Evolutionary conservation across 169 alveolate genomes (phyloP), one percentile per base, ranked within the genome.

Genomic region (Babesia sp.): DNA sequence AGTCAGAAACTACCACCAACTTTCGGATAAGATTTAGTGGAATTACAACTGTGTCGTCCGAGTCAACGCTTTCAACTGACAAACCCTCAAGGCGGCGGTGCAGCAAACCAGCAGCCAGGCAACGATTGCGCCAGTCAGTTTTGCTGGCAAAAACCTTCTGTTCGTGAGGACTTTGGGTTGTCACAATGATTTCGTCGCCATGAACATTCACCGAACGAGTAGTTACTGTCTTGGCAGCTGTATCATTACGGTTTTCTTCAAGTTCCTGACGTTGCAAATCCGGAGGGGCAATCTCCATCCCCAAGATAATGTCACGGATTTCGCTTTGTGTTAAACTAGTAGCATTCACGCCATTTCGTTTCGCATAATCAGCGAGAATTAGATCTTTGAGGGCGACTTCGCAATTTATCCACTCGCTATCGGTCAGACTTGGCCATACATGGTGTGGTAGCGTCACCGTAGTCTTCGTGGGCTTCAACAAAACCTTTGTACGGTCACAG

Each of bases 261-360:
- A 95, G 96, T 87, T 97, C 96, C 90, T 93, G 98, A 60, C 96
- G 84, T 86, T 95, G 97, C 45, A 97, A 69, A 67, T 97, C 91
- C 18, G 99, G 99, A 2, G 99, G 99, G 8, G 99, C 94, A 67
- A 98, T 97, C 86, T 98, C 99, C 99, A 97, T 97, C 34, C 99
- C 99, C 48, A 98, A 87, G 36, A 98, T 97, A 67, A 98, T 98
- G 87, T 98, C 99, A 80, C 99, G 94, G 48, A 98, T 97, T 90
- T 98, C 99, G 79, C 98, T 95, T 92, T 98, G 98, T 22, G 99
- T 98, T 51, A 98, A 86, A 7, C 99, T 93, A 12, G 99, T 98
- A 14, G 97, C 98, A 83, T 98, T 98, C 9, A 98, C 98, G 87
- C 97, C 98, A 87, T 98, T 97, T 80, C 97, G 95, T 93, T 98